Conservation (phyloP, 2,329 filamentous ascomycete species). For the Dryadomyces quercivorus region DNA sequence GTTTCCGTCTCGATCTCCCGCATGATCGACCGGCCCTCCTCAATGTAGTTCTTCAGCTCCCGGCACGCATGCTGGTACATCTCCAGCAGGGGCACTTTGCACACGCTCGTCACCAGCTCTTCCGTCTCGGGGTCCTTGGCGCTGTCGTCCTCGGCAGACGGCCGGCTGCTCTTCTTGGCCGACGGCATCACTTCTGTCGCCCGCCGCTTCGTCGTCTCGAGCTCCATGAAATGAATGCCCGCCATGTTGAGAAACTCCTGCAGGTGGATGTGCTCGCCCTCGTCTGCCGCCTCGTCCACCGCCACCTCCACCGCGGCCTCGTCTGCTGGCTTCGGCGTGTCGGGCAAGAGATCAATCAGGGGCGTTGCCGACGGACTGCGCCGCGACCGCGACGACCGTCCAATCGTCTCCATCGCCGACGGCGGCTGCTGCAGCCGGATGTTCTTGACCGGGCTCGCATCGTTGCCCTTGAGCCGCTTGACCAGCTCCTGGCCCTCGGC, state of each 20-base stretch:
- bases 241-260: conserved; percentile 93
- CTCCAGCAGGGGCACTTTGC: conserved; percentile 85
- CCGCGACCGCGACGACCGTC: conserved; percentile 39
- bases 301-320: conserved; percentile 8
- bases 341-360: conserved; percentile 13
- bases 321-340: conserved; percentile 20
- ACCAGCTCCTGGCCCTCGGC: conserved; percentile 37
- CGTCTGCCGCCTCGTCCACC: conserved; percentile 35
- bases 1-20: conserved; percentile 85
- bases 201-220: conserved; percentile 88
- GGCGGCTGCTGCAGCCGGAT: conserved; percentile 58
- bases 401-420: conserved; percentile 53
- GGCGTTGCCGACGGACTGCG: conserved; percentile 30
- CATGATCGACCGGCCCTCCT: conserved; percentile 80
- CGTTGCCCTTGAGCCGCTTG: conserved; percentile 59
- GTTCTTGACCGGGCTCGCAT: conserved; percentile 67
- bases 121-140: conserved; percentile 30
- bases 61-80: conserved; percentile 91
- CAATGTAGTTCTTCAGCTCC: conserved; percentile 93
- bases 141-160: conserved; percentile 18
- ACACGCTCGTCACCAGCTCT: conserved; percentile 78
- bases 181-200: conserved; percentile 52
- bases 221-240: conserved; percentile 94
- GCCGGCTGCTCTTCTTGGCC: conserved; percentile 13
- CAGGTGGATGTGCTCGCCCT: conserved; percentile 60